Evolutionary conservation across 768 basidiomycete species (phyloP), one percentile per base, ranked within the genome.

Genomic region (Boletus coccyginus): DNA sequence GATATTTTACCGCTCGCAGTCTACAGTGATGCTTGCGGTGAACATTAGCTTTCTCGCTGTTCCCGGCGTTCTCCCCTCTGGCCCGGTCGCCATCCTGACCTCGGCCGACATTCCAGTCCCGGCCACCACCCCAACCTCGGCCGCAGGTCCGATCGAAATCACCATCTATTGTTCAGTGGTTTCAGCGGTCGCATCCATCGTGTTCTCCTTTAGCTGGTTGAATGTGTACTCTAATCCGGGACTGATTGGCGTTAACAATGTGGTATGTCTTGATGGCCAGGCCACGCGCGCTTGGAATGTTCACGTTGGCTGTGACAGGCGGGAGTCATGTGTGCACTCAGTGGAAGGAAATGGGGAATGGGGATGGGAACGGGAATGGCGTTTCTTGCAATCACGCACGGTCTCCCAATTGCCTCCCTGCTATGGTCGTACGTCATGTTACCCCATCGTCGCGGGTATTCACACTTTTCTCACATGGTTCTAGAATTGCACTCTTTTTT

Each of bases 11-110:
- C 19, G 19, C 1, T 49, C 5, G 8, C 33, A 62, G 61, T 62
- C 61, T 13, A 62, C 56, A 33, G 62, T 63, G 14, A 59, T 62
- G 52, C 52, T 63, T 12, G 62, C 61, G 2, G 62, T 62, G 3
- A 46, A 63, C 6, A 35, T 62, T 43, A 55, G 61, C 24, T 57
- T 62, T 24, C 62, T 63, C 2, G 38, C 62, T 14, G 39, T 64
- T 2, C 62, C 62, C 0, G 35, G 52, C 5, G 46, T 64, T 32
- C 6, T 38, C 19, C 19, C 4, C 4, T 6, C n/a, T 4, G 13
- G 5, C 31, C 0, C 24, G 3, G 13, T 31, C 0, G 31, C 44
- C 27, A 27, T 5, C 27, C 27, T 5, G 5, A 27, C 27, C 27
- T 5, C 27, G 27, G 27, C 27, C 27, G 27, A 2, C 27, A 27